Base-by-base conservation (phyloP, 306 rosid species). In the Citrullus colocynthis region DNA sequence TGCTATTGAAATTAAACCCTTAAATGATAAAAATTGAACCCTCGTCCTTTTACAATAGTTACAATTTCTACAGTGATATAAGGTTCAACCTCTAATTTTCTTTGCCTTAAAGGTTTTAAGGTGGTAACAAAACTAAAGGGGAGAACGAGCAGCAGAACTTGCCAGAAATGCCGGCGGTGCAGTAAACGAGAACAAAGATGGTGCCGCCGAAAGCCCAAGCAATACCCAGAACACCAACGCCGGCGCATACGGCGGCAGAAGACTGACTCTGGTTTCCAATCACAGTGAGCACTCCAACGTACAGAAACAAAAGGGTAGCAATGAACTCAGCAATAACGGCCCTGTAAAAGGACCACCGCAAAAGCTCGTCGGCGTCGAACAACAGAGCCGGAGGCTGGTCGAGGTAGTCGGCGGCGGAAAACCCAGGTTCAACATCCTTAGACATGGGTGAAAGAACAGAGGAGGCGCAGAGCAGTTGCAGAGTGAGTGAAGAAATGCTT, bases 261-360 rank as follows among this genome's bases (percentile, higher is more conserved):
- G 4, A 41, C 63, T 85, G 90, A 48, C 73, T 73, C 54, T 85
- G 81, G 76, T 83, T 78, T 20, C 90, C 90, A 36, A 87, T 87
- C 36, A 87, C 88, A 1, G 90, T 87, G 30, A 87, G 77, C 5
- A 87, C 83, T 11, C 90, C 87, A 79, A 93, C 24, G 76, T 91
- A 93, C 78, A 93, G 77, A 86, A 93, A 91, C 85, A 93, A 84
- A 61, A 93, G 92, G 2, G 98, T 91, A 77, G 98, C 98, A 14
- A 91, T 82, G 78, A 93, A 93, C 88, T 93, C 97, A 6, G 98
- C 98, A 1, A 93, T 91, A 67, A 90, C 74, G 36, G 97, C 96
- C 32, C 98, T 82, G 81, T 91, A 87, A 20, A 91, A 93, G n/a
- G 98, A 93, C 98, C 98, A 91, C 44, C 80, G 69, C 6, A 52